phyloP scores from a whole-genome alignment of 306 rosid species.

The Inga oerstediana region DNA sequence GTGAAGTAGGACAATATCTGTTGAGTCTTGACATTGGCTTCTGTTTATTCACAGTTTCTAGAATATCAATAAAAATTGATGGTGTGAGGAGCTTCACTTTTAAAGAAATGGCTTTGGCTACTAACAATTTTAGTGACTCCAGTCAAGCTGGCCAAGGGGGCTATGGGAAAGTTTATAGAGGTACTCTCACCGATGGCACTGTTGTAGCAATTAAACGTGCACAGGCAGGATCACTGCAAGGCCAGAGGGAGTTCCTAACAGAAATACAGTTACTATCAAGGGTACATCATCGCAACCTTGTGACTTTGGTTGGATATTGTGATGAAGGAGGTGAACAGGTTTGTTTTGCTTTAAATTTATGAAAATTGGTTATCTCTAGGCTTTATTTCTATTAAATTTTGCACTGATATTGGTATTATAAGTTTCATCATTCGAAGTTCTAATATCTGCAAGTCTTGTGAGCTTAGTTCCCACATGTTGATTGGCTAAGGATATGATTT shows the following conservation, averaged over 20 bases:
- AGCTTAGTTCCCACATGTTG: background rate
- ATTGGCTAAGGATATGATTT: background rate
- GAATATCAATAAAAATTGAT: constrained; percentile 58
- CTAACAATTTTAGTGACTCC: constrained; percentile 63
- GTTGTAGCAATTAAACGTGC: constrained; percentile 89
- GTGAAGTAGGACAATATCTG: background rate
- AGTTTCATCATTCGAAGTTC: background rate
- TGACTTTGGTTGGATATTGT: constrained; percentile 77
- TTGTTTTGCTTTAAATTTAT: constrained; percentile 15
- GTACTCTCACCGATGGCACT: constrained; percentile 61
- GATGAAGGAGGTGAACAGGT: constrained; percentile 90
- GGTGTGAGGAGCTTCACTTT: constrained; percentile 68
- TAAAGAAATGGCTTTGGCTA: constrained; percentile 66
- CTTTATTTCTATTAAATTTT: background rate
- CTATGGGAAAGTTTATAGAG: constrained; percentile 83
- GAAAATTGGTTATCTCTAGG: background rate
- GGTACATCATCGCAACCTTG: constrained; percentile 86
- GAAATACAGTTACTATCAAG: constrained; percentile 81
- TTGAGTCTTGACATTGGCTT: constrained; percentile 30
- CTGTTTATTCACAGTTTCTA: constrained; percentile 54
- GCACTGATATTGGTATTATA: constrained; percentile 5
- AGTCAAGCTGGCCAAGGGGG: constrained; percentile 81
- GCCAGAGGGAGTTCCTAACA: constrained; percentile 85
- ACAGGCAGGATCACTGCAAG: constrained; percentile 78
- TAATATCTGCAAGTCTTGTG: constrained; percentile 1